Evolutionary conservation across 1,139 yeast species (phyloP), one percentile per base, ranked within the genome.

Genomic region (Zygoascus meyerae): DNA sequence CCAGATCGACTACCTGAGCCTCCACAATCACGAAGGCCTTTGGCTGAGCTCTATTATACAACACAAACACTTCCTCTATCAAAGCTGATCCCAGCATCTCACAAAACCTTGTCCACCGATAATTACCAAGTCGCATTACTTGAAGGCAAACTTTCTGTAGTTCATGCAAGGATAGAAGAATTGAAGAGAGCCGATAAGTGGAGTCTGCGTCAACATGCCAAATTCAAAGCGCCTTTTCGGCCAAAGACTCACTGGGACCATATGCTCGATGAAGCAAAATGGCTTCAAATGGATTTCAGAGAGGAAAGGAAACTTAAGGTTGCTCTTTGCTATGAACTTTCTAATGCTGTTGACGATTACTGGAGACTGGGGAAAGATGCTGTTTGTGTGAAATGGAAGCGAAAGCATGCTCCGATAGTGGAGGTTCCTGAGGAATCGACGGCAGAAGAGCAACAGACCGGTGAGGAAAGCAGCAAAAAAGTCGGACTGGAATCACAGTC

Each of bases 71-170:
- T 87, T 40, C 97, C 97, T 0, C 67, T 90, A 41, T 81, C 85
- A 11, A 87, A 85, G 59, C 68, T 90, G 29, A 70, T 92, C 31
- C 92, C 95, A 0, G 78, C 89, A 30, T 81, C 95, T 8, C 95
- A 89, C 60, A 92, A 92, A 62, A 83, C 86, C 0, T 70, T 92
- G 42, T 80, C 87, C 46, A 86, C 97, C 0, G 94, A 86, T 43
- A 79, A 86, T 50, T 92, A 80, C 66, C 95, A 87, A 59, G 76
- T 85, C 58, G 87, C 95, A 0, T 69, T 90, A 28, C 75, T 87
- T n/a, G 99, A 92, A 62, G 95, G 97, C 7, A 86, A 90, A 61
- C 80, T 92, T 8, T 87, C 95, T 0, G 96, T 89, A n/a, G 79
- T 87, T 12, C 86, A 87, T 58, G 86, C 95, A 2, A 76, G 97